A percentile compares a stretch with the other conserved stretches of the same genome.
Evolutionary conservation across 2,329 filamentous ascomycete species (phyloP).

Genomic region (Talaromyces sp.): DNA sequence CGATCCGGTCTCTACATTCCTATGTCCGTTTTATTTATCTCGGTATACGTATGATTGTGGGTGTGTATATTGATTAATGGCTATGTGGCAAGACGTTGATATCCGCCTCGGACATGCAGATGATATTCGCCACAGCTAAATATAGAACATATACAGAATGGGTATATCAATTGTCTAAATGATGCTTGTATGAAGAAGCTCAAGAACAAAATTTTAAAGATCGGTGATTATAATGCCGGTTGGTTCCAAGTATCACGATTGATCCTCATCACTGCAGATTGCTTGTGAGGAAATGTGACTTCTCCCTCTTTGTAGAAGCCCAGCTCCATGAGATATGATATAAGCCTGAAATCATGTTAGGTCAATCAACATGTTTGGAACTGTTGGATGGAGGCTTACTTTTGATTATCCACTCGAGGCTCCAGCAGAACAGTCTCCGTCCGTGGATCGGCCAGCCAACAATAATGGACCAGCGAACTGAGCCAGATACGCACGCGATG

Average conservation of each 20-base stretch:
- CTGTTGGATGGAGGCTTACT: constrained; percentile 52
- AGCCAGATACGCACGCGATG: constrained; percentile 77
- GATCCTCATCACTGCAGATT: constrained; percentile 80
- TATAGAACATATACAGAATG: neutral
- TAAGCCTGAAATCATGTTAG: constrained; percentile 53
- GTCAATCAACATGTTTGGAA: no score
- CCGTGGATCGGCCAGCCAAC: constrained; percentile 71
- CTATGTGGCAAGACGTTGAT: neutral
- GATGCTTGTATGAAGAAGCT: neutral
- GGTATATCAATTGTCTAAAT: neutral
- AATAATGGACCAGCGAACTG: constrained; percentile 82
- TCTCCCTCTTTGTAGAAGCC: constrained; percentile 88
- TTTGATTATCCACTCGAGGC: constrained; percentile 84
- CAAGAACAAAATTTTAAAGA: neutral
- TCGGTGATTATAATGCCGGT: constrained; percentile 53
- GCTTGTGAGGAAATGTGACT: constrained; percentile 86
- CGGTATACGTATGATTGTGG: neutral
- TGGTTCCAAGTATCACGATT: constrained; percentile 76
- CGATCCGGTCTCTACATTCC: neutral
- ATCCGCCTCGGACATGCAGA: neutral
- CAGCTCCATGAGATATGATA: constrained; percentile 65
- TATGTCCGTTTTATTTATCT: neutral
- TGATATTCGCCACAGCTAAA: constrained; percentile 2
- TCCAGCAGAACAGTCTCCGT: constrained; percentile 84
- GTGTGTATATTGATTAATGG: neutral